Evolutionary conservation across 768 basidiomycete species (phyloP), one percentile per base, ranked within the genome.

Genomic region (Dioszegia aurantiaca): DNA sequence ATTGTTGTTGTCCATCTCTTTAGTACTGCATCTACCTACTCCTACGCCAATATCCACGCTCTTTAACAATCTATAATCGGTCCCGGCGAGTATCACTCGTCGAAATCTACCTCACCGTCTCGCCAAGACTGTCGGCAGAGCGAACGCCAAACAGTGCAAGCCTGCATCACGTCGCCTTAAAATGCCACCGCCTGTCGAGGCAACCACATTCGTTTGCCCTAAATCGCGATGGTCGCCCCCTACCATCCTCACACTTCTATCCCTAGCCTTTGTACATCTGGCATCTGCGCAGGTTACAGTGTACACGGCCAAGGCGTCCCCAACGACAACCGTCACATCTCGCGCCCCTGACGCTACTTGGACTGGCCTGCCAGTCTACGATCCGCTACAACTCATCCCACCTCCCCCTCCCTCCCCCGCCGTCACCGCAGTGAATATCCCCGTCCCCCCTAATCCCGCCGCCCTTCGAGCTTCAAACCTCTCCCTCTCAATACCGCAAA

Each of bases 401-500:
- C 72, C 72, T 16, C 28, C 55, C 5, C 57, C 72, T 17, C 69
- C 68, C 14, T 48, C 53, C n/a, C 67, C 69, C 12, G 65, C 72
- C 10, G 49, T 66, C 6, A 71, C 59, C 19, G 40, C 52, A 2
- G 39, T 51, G 23, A 27, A 64, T 12, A 17, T 70, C 6, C 23
- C 63, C 17, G 27, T 61, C 4, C 60, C 64, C 1, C 55, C 49
- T 12, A 53, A 58, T 37, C 23, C 48, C 10, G 55, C 58, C 5
- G 47, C 45, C 3, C 27, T 56, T 9, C n/a, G 21, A 8, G 56
- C 48, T 17, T 17, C 53, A 0, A 64, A 61, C 19, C 40, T 48
- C 14, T 45, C 55, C 23, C 62, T 84, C 36, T 80, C 80, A 1
- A 80, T 81, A 47, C 70, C 73, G 2, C 78, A 80, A 55, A 68